These are phyloP conservation scores for Solanum bukasovii DNA, from an alignment of 257 asterid genomes.

Conservation along the genomic window DNA sequence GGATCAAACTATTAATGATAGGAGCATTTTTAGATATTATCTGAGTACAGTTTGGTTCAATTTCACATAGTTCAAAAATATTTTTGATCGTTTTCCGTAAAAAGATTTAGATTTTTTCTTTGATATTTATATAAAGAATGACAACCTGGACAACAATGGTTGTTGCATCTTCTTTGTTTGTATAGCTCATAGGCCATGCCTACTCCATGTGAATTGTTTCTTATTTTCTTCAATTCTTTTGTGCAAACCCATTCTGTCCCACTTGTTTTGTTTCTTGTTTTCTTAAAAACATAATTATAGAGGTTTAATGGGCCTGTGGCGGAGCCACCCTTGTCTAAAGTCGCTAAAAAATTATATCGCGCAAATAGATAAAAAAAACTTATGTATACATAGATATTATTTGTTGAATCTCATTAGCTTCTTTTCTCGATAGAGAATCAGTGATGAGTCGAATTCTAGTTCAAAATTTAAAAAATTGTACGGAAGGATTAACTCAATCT, in stretches of 20 bases:
- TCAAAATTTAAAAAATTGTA: neutral
- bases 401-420: neutral
- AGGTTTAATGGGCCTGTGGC: neutral
- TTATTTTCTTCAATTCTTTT: neutral
- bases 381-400: neutral
- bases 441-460: neutral
- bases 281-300: neutral
- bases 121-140: neutral
- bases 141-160: neutral
- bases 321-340: neutral
- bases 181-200: neutral
- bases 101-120: neutral
- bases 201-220: neutral
- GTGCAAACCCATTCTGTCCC: neutral
- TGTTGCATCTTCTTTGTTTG: neutral
- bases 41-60: fast-evolving
- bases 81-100: no score
- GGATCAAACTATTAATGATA: no score
- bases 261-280: neutral
- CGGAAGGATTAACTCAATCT: neutral
- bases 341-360: neutral
- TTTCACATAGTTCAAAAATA: no score
- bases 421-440: neutral
- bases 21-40: no score
- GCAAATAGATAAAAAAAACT: no score